Conservation (phyloP, 73 alveolate genomes). For the Paramecium biaurelia region DNA sequence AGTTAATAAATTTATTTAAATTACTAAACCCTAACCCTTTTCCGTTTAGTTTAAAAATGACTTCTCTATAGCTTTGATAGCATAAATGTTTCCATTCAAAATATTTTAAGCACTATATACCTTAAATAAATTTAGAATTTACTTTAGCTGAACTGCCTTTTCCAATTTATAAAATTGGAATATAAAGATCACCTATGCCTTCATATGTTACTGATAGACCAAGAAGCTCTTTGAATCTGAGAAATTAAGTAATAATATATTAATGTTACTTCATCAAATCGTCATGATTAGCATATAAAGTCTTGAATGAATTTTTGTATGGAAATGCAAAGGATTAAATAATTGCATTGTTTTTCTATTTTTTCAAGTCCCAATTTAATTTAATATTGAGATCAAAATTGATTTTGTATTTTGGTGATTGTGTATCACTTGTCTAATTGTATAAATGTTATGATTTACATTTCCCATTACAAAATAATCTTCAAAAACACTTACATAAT, state of each 20-base stretch:
- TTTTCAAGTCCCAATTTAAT: conserved; percentile 13
- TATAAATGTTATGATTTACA: not conserved
- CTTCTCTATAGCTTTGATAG: conserved; percentile 37
- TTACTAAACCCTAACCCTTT: not conserved
- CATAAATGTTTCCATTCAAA: not conserved
- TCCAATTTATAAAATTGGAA: not conserved
- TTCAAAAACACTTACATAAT: conserved; percentile 5
- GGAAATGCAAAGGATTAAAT: not conserved
- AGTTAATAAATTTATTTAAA: not conserved
- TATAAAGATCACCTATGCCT: not conserved
- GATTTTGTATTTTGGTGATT: not conserved
- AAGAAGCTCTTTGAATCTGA: not conserved
- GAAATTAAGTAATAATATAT: not conserved
- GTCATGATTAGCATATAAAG: not conserved
- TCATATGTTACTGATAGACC: not conserved
- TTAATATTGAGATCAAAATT: not conserved
- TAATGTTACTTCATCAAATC: not conserved
- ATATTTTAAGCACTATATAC: not conserved
- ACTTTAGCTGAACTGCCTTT: conserved; percentile 40
- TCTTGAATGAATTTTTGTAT: not conserved
- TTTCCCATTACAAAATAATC: conserved; percentile 18
- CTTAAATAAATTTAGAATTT: not conserved
- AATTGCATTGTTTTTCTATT: not conserved
- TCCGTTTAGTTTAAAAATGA: not conserved
- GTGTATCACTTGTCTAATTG: not conserved